A percentile compares a stretch with the other conserved stretches of the same genome.
Conservation (phyloP, 2,329 filamentous ascomycete genomes). For the Penicillium italicum region DNA sequence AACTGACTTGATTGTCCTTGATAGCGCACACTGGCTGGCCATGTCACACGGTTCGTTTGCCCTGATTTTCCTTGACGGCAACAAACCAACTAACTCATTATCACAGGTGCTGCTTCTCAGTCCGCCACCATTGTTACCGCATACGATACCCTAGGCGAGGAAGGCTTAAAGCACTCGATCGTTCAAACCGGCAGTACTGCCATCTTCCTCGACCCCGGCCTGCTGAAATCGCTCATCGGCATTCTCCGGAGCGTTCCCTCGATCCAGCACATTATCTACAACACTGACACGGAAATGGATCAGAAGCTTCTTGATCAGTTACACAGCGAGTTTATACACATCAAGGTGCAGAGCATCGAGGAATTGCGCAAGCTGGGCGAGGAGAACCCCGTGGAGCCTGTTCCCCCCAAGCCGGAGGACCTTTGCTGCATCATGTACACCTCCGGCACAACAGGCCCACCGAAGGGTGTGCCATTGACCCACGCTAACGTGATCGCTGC, state of each 20-base stretch:
- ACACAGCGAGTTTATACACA: slow-evolving; percentile 50
- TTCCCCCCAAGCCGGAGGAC: slow-evolving; percentile 69
- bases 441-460: slow-evolving; percentile 81
- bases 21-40: slow-evolving; percentile 75
- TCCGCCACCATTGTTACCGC: slow-evolving; percentile 89
- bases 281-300: slow-evolving; percentile 52
- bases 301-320: slow-evolving; percentile 54
- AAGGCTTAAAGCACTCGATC: slow-evolving; percentile 81
- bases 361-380: slow-evolving; percentile 55
- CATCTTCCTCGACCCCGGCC: slow-evolving; percentile 83
- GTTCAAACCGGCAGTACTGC: slow-evolving; percentile 73
- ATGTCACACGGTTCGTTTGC: slow-evolving; percentile 63
- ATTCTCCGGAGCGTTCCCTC: slow-evolving; percentile 55
- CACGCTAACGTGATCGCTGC: slow-evolving; percentile 78
- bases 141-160: slow-evolving; percentile 85
- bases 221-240: slow-evolving; percentile 59
- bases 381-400: slow-evolving; percentile 66
- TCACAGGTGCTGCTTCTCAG: slow-evolving; percentile 65
- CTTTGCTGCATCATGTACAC: slow-evolving; percentile 80
- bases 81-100: not conserved
- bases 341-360: slow-evolving; percentile 55
- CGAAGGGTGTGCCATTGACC: slow-evolving; percentile 81
- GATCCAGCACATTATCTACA: slow-evolving; percentile 58
- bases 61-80: not conserved
- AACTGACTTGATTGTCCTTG: slow-evolving; percentile 13